Evolutionary conservation across 1,284 basidiomycete species (phyloP).

Genomic region (Papiliotrema laurentii): DNA sequence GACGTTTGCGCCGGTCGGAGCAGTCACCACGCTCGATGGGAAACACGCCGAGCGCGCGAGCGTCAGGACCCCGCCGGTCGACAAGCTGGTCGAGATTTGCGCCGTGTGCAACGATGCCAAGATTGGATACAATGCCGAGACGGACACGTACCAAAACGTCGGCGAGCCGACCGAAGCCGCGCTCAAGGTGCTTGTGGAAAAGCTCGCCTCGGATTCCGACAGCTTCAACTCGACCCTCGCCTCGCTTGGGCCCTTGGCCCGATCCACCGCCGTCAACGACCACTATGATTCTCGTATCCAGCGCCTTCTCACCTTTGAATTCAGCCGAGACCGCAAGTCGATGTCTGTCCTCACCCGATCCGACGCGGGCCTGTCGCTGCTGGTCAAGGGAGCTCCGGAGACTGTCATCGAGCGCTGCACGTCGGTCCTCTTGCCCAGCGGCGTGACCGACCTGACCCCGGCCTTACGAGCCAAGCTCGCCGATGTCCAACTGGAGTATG

Average conservation of each 20-base stretch:
- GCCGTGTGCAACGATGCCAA: conserved; percentile 91
- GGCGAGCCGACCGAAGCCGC: conserved; percentile 98
- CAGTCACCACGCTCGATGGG: conserved; percentile 62
- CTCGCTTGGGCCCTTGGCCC: conserved; percentile 57
- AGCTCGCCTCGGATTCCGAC: conserved; percentile 56
- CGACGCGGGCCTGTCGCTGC: conserved; percentile 59
- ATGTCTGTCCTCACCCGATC: conserved; percentile 89
- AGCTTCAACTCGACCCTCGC: conserved; percentile 55
- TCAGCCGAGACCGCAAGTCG: conserved; percentile 96
- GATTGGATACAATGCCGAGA: conserved; percentile 81
- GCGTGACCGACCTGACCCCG: conserved; percentile 58
- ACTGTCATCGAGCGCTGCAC: conserved; percentile 85
- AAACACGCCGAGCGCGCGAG: conserved; percentile 55
- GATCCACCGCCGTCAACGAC: conserved; percentile 78
- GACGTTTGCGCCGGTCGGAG: conserved; percentile 79
- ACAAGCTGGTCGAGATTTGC: conserved; percentile 80
- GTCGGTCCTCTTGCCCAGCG: conserved; percentile 64
- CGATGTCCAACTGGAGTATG: conserved; percentile 64
- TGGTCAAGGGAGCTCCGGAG: conserved; percentile 96
- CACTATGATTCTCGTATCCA: conserved; percentile 69
- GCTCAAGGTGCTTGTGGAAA: conserved; percentile 88
- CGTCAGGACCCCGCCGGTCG: conserved; percentile 66
- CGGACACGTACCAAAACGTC: conserved; percentile 71
- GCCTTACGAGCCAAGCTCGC: conserved; percentile 62
- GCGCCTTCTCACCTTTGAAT: conserved; percentile 89